Evolutionary conservation across 352 stramenopile genomes (phyloP), one percentile per base, ranked within the genome.

Genomic region (Globisporangium heterothallicum): DNA sequence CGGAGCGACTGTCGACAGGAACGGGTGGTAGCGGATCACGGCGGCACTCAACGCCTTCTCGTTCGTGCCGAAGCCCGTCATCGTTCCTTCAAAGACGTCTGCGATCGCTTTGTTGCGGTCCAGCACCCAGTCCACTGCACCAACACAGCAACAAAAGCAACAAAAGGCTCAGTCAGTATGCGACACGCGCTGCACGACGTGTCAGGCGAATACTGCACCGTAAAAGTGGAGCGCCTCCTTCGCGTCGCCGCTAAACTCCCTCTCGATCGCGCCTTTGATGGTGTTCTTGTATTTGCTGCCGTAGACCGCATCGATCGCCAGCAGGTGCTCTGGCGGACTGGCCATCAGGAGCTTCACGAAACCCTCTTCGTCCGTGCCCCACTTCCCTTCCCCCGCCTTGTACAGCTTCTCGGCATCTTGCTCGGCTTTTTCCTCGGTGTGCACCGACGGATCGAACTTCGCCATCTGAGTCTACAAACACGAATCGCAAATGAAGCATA

Each of bases 361-460:
- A 3, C 40, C 56, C 12, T 76, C 70, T 45, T 84, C 77, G 56
- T 92, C 78, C 38, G 78, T 92, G 48, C 78, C 78, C 74, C 74
- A 88, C 59, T 88, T 86, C 56, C 76, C 81, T 49, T 92, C 74
- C 35, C 81, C 81, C 4, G 81, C 74, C 22, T 87, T 87, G 67
- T 88, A 92, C 29, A 92, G 59, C 13, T 64, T 49, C 16, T 89
- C 70, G 13, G 71, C 76, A 41, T 89, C 68, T 32, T 80, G 68
- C 24, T 72, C 70, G 19, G 78, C 81, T 63, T 88, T 88, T 25
- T 71, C 64, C 24, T 66, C 59, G 12, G 75, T 88, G 68, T 91
- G 78, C 60, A 88, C 63, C 5, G 29, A 42, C 24, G 56, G 46
- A 51, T 75, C 68, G 59, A 60, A 76, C 19, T 59, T 36, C 9